These are phyloP conservation scores for Globisporangium lucens DNA, from an alignment of 352 stramenopile genomes.

Conservation along the genomic window DNA sequence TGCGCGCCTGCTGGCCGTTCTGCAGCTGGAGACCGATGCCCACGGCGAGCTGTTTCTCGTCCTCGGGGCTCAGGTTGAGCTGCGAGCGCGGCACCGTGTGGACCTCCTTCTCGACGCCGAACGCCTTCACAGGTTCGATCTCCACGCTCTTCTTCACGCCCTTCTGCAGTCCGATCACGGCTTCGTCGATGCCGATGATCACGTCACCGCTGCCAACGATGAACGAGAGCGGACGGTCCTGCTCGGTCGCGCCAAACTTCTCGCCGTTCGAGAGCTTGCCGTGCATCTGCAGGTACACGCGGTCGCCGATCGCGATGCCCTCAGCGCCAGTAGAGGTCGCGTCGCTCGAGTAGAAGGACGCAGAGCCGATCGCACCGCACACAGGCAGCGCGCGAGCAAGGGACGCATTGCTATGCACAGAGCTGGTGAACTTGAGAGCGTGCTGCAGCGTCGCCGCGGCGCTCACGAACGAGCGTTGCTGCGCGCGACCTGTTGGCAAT, in stretches of 20 bases:
- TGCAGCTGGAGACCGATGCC: slow-evolving; percentile 59
- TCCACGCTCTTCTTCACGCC: slow-evolving; percentile 61
- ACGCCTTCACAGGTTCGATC: slow-evolving; percentile 63
- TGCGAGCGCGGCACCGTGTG: slow-evolving; percentile 64
- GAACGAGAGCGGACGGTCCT: slow-evolving; percentile 56
- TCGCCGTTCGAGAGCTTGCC: slow-evolving; percentile 62
- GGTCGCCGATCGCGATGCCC: slow-evolving; percentile 53
- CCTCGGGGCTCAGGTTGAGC: slow-evolving; percentile 66
- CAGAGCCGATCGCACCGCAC: slow-evolving; percentile 9
- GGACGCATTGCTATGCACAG: neutral
- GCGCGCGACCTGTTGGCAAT: neutral
- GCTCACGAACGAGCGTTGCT: slow-evolving; percentile 12
- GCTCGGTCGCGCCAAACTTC: slow-evolving; percentile 47
- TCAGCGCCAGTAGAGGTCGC: slow-evolving; percentile 7
- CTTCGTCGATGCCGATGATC: slow-evolving; percentile 67
- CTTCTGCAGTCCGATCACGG: slow-evolving; percentile 61
- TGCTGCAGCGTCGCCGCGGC: slow-evolving; percentile 8
- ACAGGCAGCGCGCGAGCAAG: neutral
- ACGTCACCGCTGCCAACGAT: slow-evolving; percentile 69
- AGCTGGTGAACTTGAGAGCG: neutral
- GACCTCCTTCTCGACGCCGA: slow-evolving; percentile 61
- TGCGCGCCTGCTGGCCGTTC: slow-evolving; percentile 53
- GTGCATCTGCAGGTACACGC: slow-evolving; percentile 65
- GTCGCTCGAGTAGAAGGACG: slow-evolving; percentile 25
- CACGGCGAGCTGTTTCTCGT: slow-evolving; percentile 63